phyloP scores from a whole-genome alignment of 179 eudicot genomes.

The Silene noctiflora region DNA sequence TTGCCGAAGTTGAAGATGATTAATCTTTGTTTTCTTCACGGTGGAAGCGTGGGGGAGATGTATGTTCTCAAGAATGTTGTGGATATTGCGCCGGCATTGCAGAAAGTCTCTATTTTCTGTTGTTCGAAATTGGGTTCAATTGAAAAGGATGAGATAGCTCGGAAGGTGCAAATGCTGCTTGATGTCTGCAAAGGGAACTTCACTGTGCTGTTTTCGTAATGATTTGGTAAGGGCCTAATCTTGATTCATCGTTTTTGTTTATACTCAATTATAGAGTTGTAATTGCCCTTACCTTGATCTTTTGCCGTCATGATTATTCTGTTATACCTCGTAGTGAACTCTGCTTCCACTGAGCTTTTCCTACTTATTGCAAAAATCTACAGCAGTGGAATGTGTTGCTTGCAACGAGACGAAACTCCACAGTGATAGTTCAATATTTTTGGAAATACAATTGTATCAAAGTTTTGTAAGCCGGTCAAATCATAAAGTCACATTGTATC shows the following conservation, averaged over 20 bases:
- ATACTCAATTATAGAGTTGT: neutral
- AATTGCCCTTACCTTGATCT: neutral
- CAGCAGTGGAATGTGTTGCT: no score
- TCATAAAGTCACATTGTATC: neutral
- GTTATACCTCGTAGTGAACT: neutral
- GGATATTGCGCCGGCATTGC: constrained; percentile 32
- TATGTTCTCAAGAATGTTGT: constrained; percentile 28
- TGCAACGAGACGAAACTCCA: no score
- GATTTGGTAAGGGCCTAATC: neutral
- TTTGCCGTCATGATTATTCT: neutral
- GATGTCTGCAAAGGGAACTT: constrained; percentile 26
- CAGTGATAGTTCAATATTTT: neutral
- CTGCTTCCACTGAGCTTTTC: no score
- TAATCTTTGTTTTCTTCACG: constrained; percentile 24
- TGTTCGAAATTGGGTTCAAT: constrained; percentile 21
- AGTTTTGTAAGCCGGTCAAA: neutral
- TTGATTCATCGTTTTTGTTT: neutral
- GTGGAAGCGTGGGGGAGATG: constrained; percentile 29
- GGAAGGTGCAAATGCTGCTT: constrained; percentile 24
- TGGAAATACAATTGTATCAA: neutral
- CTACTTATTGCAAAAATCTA: no score
- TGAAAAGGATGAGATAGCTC: constrained; percentile 16
- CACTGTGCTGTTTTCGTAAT: constrained; percentile 16
- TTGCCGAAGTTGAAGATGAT: constrained; percentile 33
- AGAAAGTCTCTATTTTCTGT: constrained; percentile 26